Base-by-base conservation (phyloP, 2,329 filamentous ascomycete species). In the Colletotrichum sp. region DNA sequence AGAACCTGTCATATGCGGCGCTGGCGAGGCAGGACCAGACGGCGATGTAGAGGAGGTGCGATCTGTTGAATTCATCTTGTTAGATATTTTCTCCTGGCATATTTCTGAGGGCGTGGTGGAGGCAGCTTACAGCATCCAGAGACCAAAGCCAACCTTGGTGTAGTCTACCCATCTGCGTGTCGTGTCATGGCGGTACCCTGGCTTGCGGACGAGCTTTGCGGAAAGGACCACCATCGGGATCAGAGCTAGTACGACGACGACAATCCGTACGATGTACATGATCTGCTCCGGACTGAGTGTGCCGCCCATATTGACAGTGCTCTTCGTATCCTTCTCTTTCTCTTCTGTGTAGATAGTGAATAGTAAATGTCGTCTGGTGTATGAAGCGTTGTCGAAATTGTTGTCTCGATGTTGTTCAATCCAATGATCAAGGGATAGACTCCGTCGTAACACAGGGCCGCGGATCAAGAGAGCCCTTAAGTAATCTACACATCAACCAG, bases 131-230 rank as follows among this genome's bases (percentile, higher is more conserved):
- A 34, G 2, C 2, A 6, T 24, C 70, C 70, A 69, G 10, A 73
- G 13, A 1, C 36, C 38, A 5, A 61, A 21, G 21, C 30, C 70
- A 18, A 16, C 26, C 28, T 69, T 73, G 2, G 64, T 69, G 9
- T 30, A 69, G 30, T 73, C 64, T 0, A 73, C 70, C 70, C 70
- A 73, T 52, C 64, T 65, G 36, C 70, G 70, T 18, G 64, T 73
- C 18, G 66, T 34, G 1, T 73, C 70, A 26, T 69, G 70, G 6
- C 18, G 36, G 18, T 61, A 61, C 1, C 70, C 70, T 4, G 70
- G 70, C 30, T 52, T 69, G 21, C 70, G 63, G 21, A 69, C 8
- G 21, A 69, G 18, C 24, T 30, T 64, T 12, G 18, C 30, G 7
- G 55, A 69, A 16, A 73, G 21, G 9, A 13, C 21, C 21, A 73